phyloP scores from a whole-genome alignment of 2,329 filamentous ascomycete genomes.

The Fusarium sp. region DNA sequence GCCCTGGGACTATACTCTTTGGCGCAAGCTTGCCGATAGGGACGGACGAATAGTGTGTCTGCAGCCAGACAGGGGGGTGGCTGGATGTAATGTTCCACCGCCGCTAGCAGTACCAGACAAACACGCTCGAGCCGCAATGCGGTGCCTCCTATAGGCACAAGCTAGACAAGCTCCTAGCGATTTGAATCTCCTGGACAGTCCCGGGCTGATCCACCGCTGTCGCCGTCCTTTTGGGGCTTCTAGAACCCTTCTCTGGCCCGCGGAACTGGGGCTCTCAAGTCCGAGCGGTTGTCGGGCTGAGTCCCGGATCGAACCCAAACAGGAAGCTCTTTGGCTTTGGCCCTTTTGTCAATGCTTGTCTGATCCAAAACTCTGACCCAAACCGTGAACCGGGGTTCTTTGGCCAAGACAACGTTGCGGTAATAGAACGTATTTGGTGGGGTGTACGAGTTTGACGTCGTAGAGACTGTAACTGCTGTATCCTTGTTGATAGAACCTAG shows the following conservation, averaged over 20 bases:
- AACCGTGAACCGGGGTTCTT: constrained; percentile 14
- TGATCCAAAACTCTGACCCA: constrained; percentile 15
- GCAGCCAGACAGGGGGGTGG: constrained; percentile 33
- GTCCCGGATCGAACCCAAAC: constrained; percentile 32
- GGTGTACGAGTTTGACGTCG: background rate
- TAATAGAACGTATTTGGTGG: background rate
- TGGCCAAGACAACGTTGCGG: constrained; percentile 2
- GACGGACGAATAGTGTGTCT: constrained; percentile 26
- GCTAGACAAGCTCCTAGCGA: background rate
- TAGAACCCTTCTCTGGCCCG: constrained; percentile 46
- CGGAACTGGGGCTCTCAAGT: constrained; percentile 41
- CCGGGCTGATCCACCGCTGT: constrained; percentile 30
- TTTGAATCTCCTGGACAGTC: constrained; percentile 16
- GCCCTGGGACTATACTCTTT: constrained; percentile 42
- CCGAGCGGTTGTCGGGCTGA: constrained; percentile 34
- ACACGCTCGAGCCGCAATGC: constrained; percentile 21
- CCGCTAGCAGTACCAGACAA: constrained; percentile 13
- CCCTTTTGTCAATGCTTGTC: constrained; percentile 23
- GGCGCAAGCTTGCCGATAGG: constrained; percentile 38
- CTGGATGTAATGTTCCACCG: constrained; percentile 32
- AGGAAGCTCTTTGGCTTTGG: constrained; percentile 17
- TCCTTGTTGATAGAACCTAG: background rate
- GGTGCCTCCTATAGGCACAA: background rate
- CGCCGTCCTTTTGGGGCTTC: constrained; percentile 38
- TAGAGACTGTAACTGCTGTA: background rate